Evolutionary conservation across 164 flowering plant species (phyloP).

Genomic region (Sextonia rubra): DNA sequence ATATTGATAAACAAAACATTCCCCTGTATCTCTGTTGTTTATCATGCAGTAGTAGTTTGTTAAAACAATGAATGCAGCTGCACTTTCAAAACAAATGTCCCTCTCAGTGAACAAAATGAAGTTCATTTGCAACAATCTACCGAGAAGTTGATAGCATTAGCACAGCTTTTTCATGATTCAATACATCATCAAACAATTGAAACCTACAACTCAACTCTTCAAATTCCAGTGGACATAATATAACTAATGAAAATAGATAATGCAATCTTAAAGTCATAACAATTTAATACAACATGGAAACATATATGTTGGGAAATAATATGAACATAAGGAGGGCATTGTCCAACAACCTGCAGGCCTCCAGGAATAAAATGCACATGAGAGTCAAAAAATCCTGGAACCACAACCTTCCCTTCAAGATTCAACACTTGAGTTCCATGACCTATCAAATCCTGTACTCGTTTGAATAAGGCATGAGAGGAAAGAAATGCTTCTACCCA

Average conservation of each 20-base stretch:
- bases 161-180: not conserved
- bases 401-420: slow-evolving; percentile 72
- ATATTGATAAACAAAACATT: not conserved
- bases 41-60: not conserved
- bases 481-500: not conserved
- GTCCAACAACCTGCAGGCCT: slow-evolving; percentile 70
- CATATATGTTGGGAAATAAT: not conserved
- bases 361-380: slow-evolving; percentile 79
- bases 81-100: not conserved
- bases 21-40: not conserved
- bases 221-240: not conserved
- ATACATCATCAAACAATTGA: not conserved
- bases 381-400: slow-evolving; percentile 96
- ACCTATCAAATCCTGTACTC: slow-evolving; percentile 55
- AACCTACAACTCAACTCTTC: not conserved
- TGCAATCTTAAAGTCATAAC: not conserved
- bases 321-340: not conserved
- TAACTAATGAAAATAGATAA: not conserved
- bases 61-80: not conserved
- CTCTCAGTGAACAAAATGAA: too few species aligned
- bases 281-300: not conserved
- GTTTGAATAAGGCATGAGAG: slow-evolving; percentile 7
- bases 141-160: not conserved
- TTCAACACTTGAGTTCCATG: slow-evolving; percentile 43
- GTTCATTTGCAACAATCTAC: not conserved